phyloP scores from a whole-genome alignment of 768 basidiomycete genomes.

The Tylopilus balloui region DNA sequence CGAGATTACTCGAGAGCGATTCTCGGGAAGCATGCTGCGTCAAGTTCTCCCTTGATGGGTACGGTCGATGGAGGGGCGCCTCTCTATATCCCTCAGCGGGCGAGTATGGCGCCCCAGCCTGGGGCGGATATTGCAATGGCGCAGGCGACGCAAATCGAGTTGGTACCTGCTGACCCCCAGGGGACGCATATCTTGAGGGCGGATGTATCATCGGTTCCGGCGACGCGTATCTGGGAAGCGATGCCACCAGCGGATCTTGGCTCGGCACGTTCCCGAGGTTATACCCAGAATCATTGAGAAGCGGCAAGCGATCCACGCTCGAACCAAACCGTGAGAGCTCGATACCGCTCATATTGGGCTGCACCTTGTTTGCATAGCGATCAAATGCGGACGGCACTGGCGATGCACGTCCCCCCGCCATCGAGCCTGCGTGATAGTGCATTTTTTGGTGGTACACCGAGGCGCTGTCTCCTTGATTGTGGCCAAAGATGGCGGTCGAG shows the following conservation, averaged over 20 bases:
- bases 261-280: slow-evolving; percentile 8
- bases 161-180: slow-evolving; percentile 27
- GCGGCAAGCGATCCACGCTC: slow-evolving; percentile 50
- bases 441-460: slow-evolving; percentile 41
- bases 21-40: slow-evolving; percentile 13
- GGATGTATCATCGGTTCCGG: slow-evolving; percentile 14
- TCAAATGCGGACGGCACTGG: slow-evolving; percentile 49
- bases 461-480: slow-evolving; percentile 32
- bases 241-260: slow-evolving; percentile 2
- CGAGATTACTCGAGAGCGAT: slow-evolving; percentile 20
- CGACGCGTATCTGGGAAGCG: slow-evolving; percentile 26
- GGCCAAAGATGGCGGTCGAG: slow-evolving; percentile 49
- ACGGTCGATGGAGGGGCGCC: slow-evolving; percentile 61
- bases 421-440: slow-evolving; percentile 36
- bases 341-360: slow-evolving; percentile 36
- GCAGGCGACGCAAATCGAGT: slow-evolving; percentile 36
- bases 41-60: slow-evolving; percentile 23
- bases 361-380: slow-evolving; percentile 51
- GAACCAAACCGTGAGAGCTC: slow-evolving; percentile 57
- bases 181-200: slow-evolving; percentile 21
- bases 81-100: slow-evolving; percentile 44
- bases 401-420: slow-evolving; percentile 32
- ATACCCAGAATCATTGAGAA: slow-evolving; percentile 39
- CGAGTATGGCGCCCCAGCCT: slow-evolving; percentile 20
- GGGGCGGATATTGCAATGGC: slow-evolving; percentile 39